phyloP scores from a whole-genome alignment of 805 yeast genomes.

The Saccharomycopsis vini region DNA sequence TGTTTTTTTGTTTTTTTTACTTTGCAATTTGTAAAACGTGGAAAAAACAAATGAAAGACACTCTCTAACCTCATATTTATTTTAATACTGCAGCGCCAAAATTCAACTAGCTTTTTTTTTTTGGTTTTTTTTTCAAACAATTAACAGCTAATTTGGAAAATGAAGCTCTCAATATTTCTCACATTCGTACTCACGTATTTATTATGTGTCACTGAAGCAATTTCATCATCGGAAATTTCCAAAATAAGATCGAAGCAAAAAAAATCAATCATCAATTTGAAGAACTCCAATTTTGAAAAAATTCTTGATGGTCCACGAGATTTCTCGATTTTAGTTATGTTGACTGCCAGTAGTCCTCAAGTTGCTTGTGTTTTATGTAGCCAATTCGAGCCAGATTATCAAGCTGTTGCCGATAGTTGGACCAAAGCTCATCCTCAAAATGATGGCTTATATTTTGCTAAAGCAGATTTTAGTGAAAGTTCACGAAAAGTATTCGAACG shows the following conservation, averaged over 20 bases:
- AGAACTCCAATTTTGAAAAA: constrained; percentile 50
- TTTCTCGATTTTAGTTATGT: constrained; percentile 57
- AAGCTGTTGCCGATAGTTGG: constrained; percentile 57
- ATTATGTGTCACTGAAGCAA: constrained; percentile 1
- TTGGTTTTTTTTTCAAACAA: no score
- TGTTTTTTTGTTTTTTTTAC: no score
- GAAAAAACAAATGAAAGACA: no score
- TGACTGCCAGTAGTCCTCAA: constrained; percentile 67
- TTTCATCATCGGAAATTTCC: constrained; percentile 4
- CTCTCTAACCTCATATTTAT: no score
- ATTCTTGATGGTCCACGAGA: constrained; percentile 54
- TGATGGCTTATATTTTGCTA: constrained; percentile 57
- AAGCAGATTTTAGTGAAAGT: constrained; percentile 60
- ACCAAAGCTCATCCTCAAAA: constrained; percentile 43
- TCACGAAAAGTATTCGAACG: constrained; percentile 35
- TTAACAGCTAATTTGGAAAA: no score
- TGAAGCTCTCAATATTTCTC: neutral
- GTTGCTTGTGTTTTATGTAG: constrained; percentile 73
- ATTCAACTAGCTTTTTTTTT: no score
- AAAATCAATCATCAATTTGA: constrained; percentile 34
- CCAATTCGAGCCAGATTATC: constrained; percentile 58
- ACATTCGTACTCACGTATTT: neutral
- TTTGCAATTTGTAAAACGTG: no score
- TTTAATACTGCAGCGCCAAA: no score
- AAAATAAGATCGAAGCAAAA: constrained; percentile 12